Base-by-base conservation (phyloP, 148 eudicot species). In the Tetragonia tetragonoides region DNA sequence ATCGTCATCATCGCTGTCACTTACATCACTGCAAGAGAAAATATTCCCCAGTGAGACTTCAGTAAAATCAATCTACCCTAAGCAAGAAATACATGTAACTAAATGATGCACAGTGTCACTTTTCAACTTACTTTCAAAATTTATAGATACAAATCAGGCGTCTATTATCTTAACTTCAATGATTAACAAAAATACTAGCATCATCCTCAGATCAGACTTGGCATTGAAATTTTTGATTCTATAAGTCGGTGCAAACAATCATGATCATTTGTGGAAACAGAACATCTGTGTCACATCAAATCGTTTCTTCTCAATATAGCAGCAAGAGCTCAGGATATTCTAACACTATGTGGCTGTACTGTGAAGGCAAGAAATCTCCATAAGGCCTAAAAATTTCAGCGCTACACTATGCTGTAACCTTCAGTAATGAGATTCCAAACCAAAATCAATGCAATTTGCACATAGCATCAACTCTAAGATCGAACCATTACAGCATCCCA, bases 1-100 rank as follows among this genome's bases (percentile, higher is more conserved):
- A 47, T 84, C 87, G 23, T 81, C 85, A 38, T 81, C 86, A 14
- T 83, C 86, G 62, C 81, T 83, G 78, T 86, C 89, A 56, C 89
- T 86, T 47, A 57, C 87, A 21, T 86, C 89, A 73, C 89, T 86
- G 85, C 89, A 86, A 20, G 28, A 64, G 15, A 80, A 63, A 81
- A 66, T 18, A 74, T n/a, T 34, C 23, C 9, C 75, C 41, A 62
- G 47, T 79, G 51, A 81, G 74, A 69, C 17, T 6, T 71, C 46
- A 10, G 39, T 9, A 17, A 42, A 57, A 38, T 17, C 66, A 73
- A 60, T 10, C 68, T 53, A 5, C 40, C 37, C 6, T 40, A 24
- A 40, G 18, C 64, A n/a, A 38, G 42, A 28, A 3, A 51, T 24
- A 21, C 62, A 65, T 17, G 63, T 49, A 66, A 10, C 34, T 14